Percentiles rank a stretch among this genome's conserved stretches.
Conservation (phyloP, 352 stramenopile genomes). For the Phytophthora tubulina region DNA sequence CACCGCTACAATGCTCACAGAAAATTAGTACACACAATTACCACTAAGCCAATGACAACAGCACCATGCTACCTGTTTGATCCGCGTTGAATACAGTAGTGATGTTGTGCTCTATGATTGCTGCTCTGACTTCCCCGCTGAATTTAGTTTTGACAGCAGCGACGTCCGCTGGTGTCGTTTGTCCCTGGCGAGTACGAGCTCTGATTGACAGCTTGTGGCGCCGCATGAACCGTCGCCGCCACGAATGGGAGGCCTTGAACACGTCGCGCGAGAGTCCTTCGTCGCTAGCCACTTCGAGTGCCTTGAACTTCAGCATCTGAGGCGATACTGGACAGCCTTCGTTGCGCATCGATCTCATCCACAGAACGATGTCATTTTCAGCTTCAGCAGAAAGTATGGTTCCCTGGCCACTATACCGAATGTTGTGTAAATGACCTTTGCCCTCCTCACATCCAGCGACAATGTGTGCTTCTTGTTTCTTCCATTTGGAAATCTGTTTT, state of each 20-base stretch:
- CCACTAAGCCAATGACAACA: neutral
- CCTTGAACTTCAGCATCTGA: slow-evolving; percentile 11
- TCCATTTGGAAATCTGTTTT: slow-evolving; percentile 20
- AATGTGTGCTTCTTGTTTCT: slow-evolving; percentile 9
- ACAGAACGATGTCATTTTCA: slow-evolving; percentile 6
- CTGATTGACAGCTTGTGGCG: slow-evolving; percentile 14
- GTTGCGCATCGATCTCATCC: slow-evolving; percentile 7
- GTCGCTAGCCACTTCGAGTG: slow-evolving; percentile 12
- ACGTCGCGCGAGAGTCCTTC: neutral
- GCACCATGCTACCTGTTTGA: slow-evolving; percentile 9
- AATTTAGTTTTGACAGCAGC: neutral
- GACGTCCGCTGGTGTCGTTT: slow-evolving; percentile 18
- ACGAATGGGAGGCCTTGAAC: slow-evolving; percentile 19
- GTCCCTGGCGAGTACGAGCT: neutral
- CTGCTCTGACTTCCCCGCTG: neutral
- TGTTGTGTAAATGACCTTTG: slow-evolving; percentile 6
- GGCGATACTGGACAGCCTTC: slow-evolving; percentile 5
- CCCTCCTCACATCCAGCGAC: neutral
- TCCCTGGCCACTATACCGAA: neutral
- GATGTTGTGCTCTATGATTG: slow-evolving; percentile 14
- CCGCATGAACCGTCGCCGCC: neutral
- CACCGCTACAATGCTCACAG: neutral
- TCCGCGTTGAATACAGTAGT: slow-evolving; percentile 6
- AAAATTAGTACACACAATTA: neutral
- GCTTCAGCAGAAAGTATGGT: slow-evolving; percentile 12